Base-by-base conservation (phyloP, 192 early-diverging fungal genomes). In the Irineochytrium annulatum region DNA sequence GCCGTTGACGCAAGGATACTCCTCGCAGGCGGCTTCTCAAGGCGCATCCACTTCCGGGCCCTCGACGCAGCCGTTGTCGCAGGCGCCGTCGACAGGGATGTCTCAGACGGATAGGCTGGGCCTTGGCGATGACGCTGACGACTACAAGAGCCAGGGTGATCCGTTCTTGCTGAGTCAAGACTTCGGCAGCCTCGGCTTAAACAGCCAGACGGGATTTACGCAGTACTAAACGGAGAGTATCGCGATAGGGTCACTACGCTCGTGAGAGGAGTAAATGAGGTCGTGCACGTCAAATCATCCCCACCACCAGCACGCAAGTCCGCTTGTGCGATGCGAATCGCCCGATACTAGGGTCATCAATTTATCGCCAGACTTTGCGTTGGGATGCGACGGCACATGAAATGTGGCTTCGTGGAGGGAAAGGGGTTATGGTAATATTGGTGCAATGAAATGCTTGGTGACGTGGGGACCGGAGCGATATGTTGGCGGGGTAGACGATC, bases 111-210 rank as follows among this genome's bases (percentile, higher is more conserved):
- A 55, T 59, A 29, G 46, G 35, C 70, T 58, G 41, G 69, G 54
- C 22, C 56, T 71, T 46, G 64, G 68, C 32, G 33, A 34, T 11
- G 56, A 43, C 22, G 13, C 68, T 37, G 74, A 76, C 14, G 77
- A 79, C 43, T 79, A 79, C 69, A 79, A 79, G 65, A 73, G 72
- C 46, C 77, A 79, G 49, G 60, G 20, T 4, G 77, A 78, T 41
- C 26, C 55, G 3, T 75, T 68, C 54, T 4, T 57, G 26, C 59
- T 75, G 60, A 75, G 73, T 35, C 73, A 75, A 57, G 73, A 71
- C 27, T 59, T 68, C 48, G 33, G 58, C 11, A 62, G 63, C 45
- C 55, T 41, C 43, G 17, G 62, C 41, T n/a, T 43, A 37, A 68
- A 64, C 46, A 65, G 59, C 41, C 57, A 37, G 37, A 54, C 57